Conservation (phyloP, 2,329 filamentous ascomycete species). For the Zalaria obscura region DNA sequence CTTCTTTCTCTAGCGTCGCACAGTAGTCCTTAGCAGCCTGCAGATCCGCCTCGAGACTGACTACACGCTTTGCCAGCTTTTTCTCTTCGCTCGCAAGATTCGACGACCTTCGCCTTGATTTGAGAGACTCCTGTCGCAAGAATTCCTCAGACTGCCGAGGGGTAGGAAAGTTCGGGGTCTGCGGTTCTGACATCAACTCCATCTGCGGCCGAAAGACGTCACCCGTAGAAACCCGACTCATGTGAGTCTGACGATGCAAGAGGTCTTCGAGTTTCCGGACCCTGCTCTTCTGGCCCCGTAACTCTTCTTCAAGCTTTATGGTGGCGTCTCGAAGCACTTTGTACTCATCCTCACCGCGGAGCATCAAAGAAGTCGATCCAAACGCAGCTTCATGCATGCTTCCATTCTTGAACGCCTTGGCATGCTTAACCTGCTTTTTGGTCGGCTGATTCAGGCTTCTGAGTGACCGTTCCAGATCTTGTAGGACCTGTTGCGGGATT, state of each 20-base stretch:
- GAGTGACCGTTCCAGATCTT: slow-evolving; percentile 62
- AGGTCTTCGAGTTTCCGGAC: slow-evolving; percentile 85
- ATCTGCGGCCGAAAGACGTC: slow-evolving; percentile 14
- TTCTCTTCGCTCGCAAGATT: slow-evolving; percentile 49
- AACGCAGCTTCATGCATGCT: slow-evolving; percentile 85
- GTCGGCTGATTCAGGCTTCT: slow-evolving; percentile 70
- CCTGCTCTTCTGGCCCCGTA: slow-evolving; percentile 86
- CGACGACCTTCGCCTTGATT: slow-evolving; percentile 45
- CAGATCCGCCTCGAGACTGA: slow-evolving; percentile 65
- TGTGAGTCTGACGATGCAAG: slow-evolving; percentile 63
- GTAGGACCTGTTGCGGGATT: slow-evolving; percentile 49
- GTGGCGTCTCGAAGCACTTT: slow-evolving; percentile 33
- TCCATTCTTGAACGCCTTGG: slow-evolving; percentile 92
- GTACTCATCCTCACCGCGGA: slow-evolving; percentile 78
- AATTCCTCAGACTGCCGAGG: slow-evolving; percentile 26
- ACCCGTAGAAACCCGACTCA: slow-evolving; percentile 30
- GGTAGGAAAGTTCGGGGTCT: slow-evolving; percentile 10
- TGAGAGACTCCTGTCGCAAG: slow-evolving; percentile 45
- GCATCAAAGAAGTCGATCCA: slow-evolving; percentile 71
- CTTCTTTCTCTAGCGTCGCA: slow-evolving; percentile 54
- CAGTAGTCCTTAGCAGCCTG: slow-evolving; percentile 56
- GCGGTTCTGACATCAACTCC: slow-evolving; percentile 5
- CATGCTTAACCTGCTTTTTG: slow-evolving; percentile 70
- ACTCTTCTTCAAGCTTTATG: slow-evolving; percentile 43
- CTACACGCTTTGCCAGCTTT: slow-evolving; percentile 45